phyloP scores from a whole-genome alignment of 1,139 yeast species.

The Pichia sp. region DNA sequence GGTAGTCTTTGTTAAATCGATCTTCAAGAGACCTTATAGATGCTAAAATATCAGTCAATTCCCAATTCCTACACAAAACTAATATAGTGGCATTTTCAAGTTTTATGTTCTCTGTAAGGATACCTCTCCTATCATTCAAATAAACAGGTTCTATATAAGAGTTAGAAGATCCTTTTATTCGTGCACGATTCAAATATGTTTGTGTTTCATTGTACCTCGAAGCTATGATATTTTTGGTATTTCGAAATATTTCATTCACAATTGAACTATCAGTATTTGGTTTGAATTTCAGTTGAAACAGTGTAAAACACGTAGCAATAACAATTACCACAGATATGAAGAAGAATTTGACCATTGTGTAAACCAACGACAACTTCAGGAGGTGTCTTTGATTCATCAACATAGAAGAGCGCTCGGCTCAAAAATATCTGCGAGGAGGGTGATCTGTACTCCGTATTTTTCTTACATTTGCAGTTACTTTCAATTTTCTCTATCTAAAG shows the following conservation, averaged over 20 bases:
- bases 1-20: constrained; percentile 57
- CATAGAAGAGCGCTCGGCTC: too few species aligned
- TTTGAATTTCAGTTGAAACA: neutral
- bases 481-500: neutral
- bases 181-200: constrained; percentile 14
- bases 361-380: too few species aligned
- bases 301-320: too few species aligned
- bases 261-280: neutral
- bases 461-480: too few species aligned
- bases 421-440: too few species aligned
- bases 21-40: constrained; percentile 56
- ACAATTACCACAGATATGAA: too few species aligned
- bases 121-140: constrained; percentile 16
- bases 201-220: constrained; percentile 14
- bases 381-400: too few species aligned
- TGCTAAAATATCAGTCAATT: constrained; percentile 37
- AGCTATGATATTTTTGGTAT: constrained; percentile 7
- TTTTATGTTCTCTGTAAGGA: constrained; percentile 6
- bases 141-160: constrained; percentile 20
- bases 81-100: constrained; percentile 56
- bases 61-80: constrained; percentile 60
- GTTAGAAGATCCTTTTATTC: constrained; percentile 26
- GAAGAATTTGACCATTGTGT: too few species aligned
- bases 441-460: too few species aligned
- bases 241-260: constrained; percentile 7